Conservation (phyloP, 805 yeast genomes). For the Isabelozyma gotoi region DNA sequence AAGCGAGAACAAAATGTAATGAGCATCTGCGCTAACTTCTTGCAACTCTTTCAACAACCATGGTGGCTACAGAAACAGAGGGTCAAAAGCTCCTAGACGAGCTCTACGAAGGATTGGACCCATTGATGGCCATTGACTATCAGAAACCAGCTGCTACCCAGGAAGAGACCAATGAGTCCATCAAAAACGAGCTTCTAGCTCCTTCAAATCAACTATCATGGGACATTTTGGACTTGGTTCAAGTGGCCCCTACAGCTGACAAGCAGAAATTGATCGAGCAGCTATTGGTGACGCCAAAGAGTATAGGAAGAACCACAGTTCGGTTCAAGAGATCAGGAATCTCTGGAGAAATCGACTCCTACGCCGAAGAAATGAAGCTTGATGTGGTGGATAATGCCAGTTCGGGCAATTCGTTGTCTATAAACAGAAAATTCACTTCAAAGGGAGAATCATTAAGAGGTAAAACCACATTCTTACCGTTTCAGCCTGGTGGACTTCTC, state of each 20-base stretch:
- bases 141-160: not conserved
- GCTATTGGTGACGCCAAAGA: slow-evolving; percentile 58
- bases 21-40: not conserved
- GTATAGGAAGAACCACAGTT: slow-evolving; percentile 61
- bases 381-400: slow-evolving; percentile 53
- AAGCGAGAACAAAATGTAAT: no score
- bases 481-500: slow-evolving; percentile 83
- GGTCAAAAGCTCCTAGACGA: not conserved
- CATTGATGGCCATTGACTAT: not conserved
- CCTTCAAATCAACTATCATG: slow-evolving; percentile 67
- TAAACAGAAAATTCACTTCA: slow-evolving; percentile 65
- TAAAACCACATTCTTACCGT: slow-evolving; percentile 74
- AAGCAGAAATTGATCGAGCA: slow-evolving; percentile 39
- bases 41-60: not conserved
- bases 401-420: slow-evolving; percentile 69
- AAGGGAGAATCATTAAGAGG: slow-evolving; percentile 68
- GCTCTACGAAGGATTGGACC: slow-evolving; percentile 5
- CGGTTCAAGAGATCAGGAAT: slow-evolving; percentile 76
- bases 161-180: slow-evolving; percentile 1
- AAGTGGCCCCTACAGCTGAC: slow-evolving; percentile 49
- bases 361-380: slow-evolving; percentile 51
- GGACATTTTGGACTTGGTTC: slow-evolving; percentile 70
- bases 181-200: slow-evolving; percentile 44
- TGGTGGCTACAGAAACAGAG: not conserved
- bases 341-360: slow-evolving; percentile 62